Conservation (phyloP, 1,284 basidiomycete species). For the Ceratobasidium sp. region DNA sequence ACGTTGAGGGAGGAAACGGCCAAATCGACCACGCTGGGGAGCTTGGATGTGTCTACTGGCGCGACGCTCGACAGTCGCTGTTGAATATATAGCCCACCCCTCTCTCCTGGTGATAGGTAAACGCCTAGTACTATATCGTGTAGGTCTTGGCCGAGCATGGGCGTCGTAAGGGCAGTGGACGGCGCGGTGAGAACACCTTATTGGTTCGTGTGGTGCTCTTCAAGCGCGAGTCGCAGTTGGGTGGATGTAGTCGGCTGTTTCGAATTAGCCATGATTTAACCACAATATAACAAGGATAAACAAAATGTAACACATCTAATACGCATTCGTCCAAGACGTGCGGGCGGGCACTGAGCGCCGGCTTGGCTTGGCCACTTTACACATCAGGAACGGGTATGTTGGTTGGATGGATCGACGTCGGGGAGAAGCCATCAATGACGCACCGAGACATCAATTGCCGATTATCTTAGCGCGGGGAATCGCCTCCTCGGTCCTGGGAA, state of each 20-base stretch:
- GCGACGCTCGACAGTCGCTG: slow-evolving; percentile 28
- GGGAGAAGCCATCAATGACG: too few species aligned
- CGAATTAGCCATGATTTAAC: not conserved
- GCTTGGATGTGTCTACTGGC: slow-evolving; percentile 30
- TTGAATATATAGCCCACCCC: slow-evolving; percentile 54
- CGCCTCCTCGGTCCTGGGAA: too few species aligned
- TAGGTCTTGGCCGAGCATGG: slow-evolving; percentile 45
- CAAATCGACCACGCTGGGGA: slow-evolving; percentile 26
- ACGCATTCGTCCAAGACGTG: slow-evolving; percentile 65
- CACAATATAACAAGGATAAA: slow-evolving; percentile 17
- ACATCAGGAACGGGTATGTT: slow-evolving; percentile 13
- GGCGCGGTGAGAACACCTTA: slow-evolving; percentile 44
- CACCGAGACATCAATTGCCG: too few species aligned
- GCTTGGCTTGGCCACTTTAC: slow-evolving; percentile 26
- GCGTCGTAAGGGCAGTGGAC: slow-evolving; percentile 30
- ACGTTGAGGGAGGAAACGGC: slow-evolving; percentile 17
- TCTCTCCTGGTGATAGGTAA: slow-evolving; percentile 49
- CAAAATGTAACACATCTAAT: slow-evolving; percentile 60
- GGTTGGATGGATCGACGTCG: too few species aligned
- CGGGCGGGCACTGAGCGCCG: slow-evolving; percentile 49
- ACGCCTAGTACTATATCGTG: slow-evolving; percentile 51
- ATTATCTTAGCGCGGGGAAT: too few species aligned
- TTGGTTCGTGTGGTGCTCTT: slow-evolving; percentile 57
- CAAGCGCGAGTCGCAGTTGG: slow-evolving; percentile 63
- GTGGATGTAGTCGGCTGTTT: slow-evolving; percentile 67